Evolutionary conservation across 345 rosid genomes (phyloP), one percentile per base, ranked within the genome.

Genomic region (Citrus mangshanensis): DNA sequence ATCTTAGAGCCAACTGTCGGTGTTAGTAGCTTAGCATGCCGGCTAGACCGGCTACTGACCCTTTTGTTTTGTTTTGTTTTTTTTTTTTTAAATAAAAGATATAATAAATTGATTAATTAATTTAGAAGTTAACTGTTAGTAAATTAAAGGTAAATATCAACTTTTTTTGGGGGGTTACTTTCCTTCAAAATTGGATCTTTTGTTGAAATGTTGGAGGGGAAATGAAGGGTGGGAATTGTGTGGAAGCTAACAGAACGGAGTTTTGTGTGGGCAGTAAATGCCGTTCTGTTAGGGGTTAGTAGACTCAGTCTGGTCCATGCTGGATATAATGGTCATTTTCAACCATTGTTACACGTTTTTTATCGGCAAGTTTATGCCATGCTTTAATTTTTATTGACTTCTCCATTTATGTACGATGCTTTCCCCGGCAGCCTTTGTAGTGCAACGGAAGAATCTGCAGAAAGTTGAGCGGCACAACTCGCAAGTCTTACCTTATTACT

Each of bases 171-270:
- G 42, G 42, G 68, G 37, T 60, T 61, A 65, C 28, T 73, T 81
- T 61, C 86, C 90, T 80, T 60, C 38, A 86, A 89, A 70, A 32
- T 51, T 74, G 88, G 90, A 87, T 86, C 90, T 80, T 74, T 75
- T 4, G 84, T 87, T 84, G 89, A 86, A 86, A 86, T 81, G 82
- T 82, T 74, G 63, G 81, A 71, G 51, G 35, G 37, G 30, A 40
- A 83, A 80, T 37, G 84, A 82, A 76, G 79, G 86, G 86, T 81
- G 79, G 73, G 86, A 81, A 82, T 84, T 71, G 60, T 56, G 80
- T 27, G 81, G 81, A 82, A 83, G 73, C 58, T 68, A 73, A 78
- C 83, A 16, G 82, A 77, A 65, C n/a, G 80, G 89, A 76, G 80
- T 77, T 81, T 81, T 75, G 37, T 59, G 56, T 73, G 70, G 75